These are phyloP conservation scores for Skeletonema potamos DNA, from an alignment of 108 stramenopile species.

Conservation along the genomic window DNA sequence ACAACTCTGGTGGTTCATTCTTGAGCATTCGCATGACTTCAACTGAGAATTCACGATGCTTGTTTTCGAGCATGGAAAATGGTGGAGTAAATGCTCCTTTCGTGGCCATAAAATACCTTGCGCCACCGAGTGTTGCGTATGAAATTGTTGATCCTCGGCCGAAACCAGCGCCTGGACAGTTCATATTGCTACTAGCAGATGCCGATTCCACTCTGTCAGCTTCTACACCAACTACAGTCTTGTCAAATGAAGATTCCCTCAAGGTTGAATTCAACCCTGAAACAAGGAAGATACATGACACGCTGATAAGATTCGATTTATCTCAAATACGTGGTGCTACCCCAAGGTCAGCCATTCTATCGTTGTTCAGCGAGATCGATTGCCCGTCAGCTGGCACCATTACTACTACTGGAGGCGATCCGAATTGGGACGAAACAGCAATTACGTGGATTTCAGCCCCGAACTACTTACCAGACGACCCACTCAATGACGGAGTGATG, in stretches of 20 bases:
- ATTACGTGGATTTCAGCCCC: slow-evolving; percentile 18
- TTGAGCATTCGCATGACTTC: slow-evolving; percentile 17
- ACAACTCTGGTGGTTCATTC: neutral
- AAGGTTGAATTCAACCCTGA: slow-evolving; percentile 10
- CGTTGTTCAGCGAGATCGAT: slow-evolving; percentile 9
- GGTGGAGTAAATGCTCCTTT: slow-evolving; percentile 17
- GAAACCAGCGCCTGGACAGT: slow-evolving; percentile 7
- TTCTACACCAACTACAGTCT: neutral
- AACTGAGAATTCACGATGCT: slow-evolving; percentile 6
- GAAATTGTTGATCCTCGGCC: neutral
- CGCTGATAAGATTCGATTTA: slow-evolving; percentile 15
- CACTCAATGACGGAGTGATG: neutral
- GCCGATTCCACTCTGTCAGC: slow-evolving; percentile 20
- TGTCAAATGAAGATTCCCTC: neutral
- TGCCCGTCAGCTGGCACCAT: slow-evolving; percentile 16
- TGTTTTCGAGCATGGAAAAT: slow-evolving; percentile 27
- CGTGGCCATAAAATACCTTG: slow-evolving; percentile 5
- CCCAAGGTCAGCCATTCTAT: slow-evolving; percentile 12
- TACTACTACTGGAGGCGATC: neutral
- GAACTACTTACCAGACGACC: neutral
- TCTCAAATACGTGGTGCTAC: neutral
- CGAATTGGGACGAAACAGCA: neutral
- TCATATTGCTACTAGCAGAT: slow-evolving; percentile 7
- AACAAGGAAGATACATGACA: neutral
- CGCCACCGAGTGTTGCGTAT: neutral